Evolutionary conservation across 352 stramenopile species (phyloP).

Genomic region (Pythium oligandrum): DNA sequence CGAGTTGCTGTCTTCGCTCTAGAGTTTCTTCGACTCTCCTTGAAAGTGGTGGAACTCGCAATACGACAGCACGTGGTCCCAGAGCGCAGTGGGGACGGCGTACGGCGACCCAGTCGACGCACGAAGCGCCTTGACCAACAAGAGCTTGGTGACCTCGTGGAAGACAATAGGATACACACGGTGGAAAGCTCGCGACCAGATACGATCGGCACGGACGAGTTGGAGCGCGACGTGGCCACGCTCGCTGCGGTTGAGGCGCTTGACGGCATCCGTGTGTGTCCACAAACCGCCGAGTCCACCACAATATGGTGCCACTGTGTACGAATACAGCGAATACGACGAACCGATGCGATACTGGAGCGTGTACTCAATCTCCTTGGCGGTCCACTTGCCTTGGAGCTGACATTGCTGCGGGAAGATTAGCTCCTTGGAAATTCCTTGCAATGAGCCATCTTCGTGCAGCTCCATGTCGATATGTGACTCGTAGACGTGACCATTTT

Average conservation of each 20-base stretch:
- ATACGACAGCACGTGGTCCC: slow-evolving; percentile 16
- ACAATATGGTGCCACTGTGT: slow-evolving; percentile 31
- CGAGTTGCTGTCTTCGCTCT: background rate
- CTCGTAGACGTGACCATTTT: slow-evolving; percentile 56
- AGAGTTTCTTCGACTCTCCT: background rate
- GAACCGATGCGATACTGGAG: slow-evolving; percentile 40
- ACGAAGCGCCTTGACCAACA: slow-evolving; percentile 12
- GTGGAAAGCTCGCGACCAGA: slow-evolving; percentile 15
- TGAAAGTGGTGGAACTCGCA: slow-evolving; percentile 20
- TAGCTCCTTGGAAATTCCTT: slow-evolving; percentile 43
- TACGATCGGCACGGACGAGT: background rate
- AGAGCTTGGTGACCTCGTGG: slow-evolving; percentile 5
- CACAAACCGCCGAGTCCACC: slow-evolving; percentile 43
- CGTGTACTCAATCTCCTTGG: slow-evolving; percentile 34
- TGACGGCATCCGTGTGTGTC: slow-evolving; percentile 37
- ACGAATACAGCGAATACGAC: slow-evolving; percentile 40
- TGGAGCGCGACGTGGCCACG: slow-evolving; percentile 13
- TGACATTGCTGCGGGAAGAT: slow-evolving; percentile 45
- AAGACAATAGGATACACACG: slow-evolving; percentile 11
- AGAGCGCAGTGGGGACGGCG: slow-evolving; percentile 9
- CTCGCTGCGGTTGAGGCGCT: slow-evolving; percentile 7
- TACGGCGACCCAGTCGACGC: background rate
- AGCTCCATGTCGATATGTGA: slow-evolving; percentile 37
- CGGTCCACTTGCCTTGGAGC: slow-evolving; percentile 40
- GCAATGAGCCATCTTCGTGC: slow-evolving; percentile 31